A percentile compares a stretch with the other conserved stretches of the same genome.
phyloP scores from a whole-genome alignment of 2,329 filamentous ascomycete species.

The Rutstroemia sp. region DNA sequence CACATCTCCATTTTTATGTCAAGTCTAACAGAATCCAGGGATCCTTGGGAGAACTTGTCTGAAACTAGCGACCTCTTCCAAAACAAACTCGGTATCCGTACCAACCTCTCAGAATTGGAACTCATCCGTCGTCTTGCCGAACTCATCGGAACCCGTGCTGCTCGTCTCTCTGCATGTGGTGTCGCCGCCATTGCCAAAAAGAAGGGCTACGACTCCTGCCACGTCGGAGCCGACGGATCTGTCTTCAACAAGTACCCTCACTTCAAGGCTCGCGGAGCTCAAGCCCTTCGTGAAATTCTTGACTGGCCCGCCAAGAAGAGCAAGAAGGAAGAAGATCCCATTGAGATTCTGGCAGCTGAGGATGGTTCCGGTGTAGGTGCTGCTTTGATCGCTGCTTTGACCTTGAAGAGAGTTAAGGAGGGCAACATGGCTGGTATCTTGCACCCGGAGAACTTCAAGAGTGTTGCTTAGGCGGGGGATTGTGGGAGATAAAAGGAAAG shows the following conservation, averaged over 20 bases:
- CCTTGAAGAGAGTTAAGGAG: constrained; percentile 54
- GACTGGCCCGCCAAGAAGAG: constrained; percentile 75
- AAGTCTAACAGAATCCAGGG: constrained; percentile 41
- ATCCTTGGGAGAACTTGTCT: constrained; percentile 90
- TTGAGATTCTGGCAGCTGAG: constrained; percentile 84
- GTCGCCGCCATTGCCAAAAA: constrained; percentile 96
- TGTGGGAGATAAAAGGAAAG: not conserved
- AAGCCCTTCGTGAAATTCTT: constrained; percentile 87
- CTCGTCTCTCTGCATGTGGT: constrained; percentile 87
- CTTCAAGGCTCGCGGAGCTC: constrained; percentile 88
- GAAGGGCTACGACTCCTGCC: constrained; percentile 80
- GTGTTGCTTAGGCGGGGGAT: not conserved
- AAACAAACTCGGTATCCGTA: constrained; percentile 62
- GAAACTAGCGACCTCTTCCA: constrained; percentile 81
- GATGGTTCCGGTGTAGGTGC: constrained; percentile 97
- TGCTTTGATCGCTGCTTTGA: constrained; percentile 78
- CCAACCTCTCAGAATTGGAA: constrained; percentile 74
- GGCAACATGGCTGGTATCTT: constrained; percentile 58
- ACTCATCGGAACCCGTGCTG: constrained; percentile 89
- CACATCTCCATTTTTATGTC: constrained; percentile 18
- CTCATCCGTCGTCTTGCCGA: constrained; percentile 84
- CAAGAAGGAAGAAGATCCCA: constrained; percentile 71
- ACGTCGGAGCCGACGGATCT: constrained; percentile 93
- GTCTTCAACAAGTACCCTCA: constrained; percentile 99
- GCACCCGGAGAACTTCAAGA: constrained; percentile 54